Evolutionary conservation across 441 rosid genomes (phyloP), one percentile per base, ranked within the genome.

Genomic region (Corymbia calophylla): DNA sequence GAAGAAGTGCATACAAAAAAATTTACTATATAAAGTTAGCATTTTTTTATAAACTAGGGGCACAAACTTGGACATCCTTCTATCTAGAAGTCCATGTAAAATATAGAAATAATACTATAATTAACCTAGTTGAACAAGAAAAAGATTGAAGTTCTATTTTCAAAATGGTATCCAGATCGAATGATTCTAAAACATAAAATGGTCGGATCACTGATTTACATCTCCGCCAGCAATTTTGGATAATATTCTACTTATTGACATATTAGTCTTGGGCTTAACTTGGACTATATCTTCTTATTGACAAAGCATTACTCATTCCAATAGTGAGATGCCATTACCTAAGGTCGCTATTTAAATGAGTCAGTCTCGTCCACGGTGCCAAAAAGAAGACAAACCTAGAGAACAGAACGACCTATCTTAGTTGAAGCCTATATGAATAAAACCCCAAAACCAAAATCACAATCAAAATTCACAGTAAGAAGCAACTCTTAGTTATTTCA

Each of bases 31-130:
- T 56, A 23, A 56, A 56, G 29, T 23, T 9, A 56, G 29, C 13
- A 23, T 4, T 56, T 56, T 56, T 23, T 56, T 23, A 5, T 9
- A 56, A 56, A 2, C 62, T 56, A 9, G n/a, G 14, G 29, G 62
- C 29, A 23, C 29, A n/a, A 56, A 23, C 1, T 0, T 9, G 14
- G 4, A 58, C 13, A 58, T 10, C 13, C 14, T 0, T 56, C 62
- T 23, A 56, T 9, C 14, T 0, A 23, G 13, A 58, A 58, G 13
- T 6, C 14, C 29, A 2, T 58, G 0, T 4, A 58, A 9, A 3
- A 55, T 56, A 56, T 9, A 23, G 0, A 56, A 23, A 56, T 56
- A 56, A 56, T 9, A 1, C 5, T 56, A 9, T 56, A 23, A 56
- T 23, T 23, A 56, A 56, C 29, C 29, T 56, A 56, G 6, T 56